Evolutionary conservation across 2,329 filamentous ascomycete species (phyloP), one percentile per base, ranked within the genome.

Genomic region (Xylariaceae sp.): DNA sequence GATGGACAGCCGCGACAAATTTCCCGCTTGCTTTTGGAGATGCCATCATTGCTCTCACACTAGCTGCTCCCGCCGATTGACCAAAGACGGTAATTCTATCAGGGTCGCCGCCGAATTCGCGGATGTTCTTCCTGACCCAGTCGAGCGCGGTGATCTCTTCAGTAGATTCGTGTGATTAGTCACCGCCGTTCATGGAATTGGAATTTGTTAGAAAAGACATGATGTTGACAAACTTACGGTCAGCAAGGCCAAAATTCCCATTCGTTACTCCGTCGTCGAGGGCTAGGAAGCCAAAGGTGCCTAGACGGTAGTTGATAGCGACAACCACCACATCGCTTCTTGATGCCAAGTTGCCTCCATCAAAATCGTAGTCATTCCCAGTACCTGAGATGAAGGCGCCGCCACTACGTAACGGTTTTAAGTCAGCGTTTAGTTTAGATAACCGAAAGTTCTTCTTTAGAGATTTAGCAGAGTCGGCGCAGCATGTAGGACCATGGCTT

Each of bases 251-350:
- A 50, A 73, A 77, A 53, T 80, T 80, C 31, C 76, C 77, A 19
- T 74, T 74, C 2, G 74, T 72, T 3, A 70, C 64, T 12, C 74
- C 72, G 57, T 78, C 72, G 29, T 72, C 61, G 6, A 83, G 71
- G 0, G 81, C 81, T 0, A 85, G 68, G 61, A 83, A 85, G 0
- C 82, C 82, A 0, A 85, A 71, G 0, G 79, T 81, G 0, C 73
- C 74, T 3, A 84, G 68, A 6, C 83, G 78, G 65, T 85, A 85
- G 68, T 85, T 84, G 70, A 84, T 79, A 26, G 70, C 67, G 6
- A 85, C 81, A 2, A 82, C 74, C 0, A 85, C 78, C 19, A 84
- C 74, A 57, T 84, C 81, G 27, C 80, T 80, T 47, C 80, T 74
- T 2, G 79, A 81, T 0, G 78, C 81, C 2, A 84, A 69, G 58